phyloP scores from a whole-genome alignment of 1,284 basidiomycete species.

The Sutorius eximius region DNA sequence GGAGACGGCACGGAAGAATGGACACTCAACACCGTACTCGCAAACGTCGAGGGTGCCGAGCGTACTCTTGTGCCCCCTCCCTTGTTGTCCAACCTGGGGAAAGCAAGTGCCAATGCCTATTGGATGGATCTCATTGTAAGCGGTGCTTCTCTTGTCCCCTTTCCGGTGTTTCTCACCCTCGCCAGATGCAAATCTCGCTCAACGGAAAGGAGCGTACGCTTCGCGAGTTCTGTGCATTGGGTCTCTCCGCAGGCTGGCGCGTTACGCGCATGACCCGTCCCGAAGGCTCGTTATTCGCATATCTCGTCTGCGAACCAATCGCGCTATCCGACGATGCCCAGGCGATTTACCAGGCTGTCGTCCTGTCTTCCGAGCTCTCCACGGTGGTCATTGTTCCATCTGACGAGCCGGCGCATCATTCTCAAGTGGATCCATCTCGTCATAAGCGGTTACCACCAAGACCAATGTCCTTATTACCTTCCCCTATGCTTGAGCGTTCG shows the following conservation, averaged over 20 bases:
- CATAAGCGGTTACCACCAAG: slow-evolving; percentile 10
- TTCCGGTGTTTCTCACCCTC: slow-evolving; percentile 1
- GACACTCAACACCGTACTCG: slow-evolving; percentile 28
- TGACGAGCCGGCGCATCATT: slow-evolving; percentile 20
- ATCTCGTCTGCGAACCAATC: slow-evolving; percentile 63
- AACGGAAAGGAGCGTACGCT: slow-evolving; percentile 72
- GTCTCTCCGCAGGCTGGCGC: slow-evolving; percentile 66
- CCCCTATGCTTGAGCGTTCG: slow-evolving; percentile 27
- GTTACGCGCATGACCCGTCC: slow-evolving; percentile 57
- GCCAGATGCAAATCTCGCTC: slow-evolving; percentile 69
- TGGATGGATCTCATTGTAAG: slow-evolving; percentile 71
- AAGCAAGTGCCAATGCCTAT: slow-evolving; percentile 68
- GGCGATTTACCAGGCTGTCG: slow-evolving; percentile 23
- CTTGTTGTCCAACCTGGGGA: slow-evolving; percentile 66
- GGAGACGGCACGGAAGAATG: slow-evolving; percentile 19
- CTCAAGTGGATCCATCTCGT: slow-evolving; percentile 24
- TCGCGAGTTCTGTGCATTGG: slow-evolving; percentile 57
- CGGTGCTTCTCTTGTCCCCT: not conserved
- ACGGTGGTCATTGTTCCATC: slow-evolving; percentile 17
- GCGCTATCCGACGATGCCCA: slow-evolving; percentile 42
- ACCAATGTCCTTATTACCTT: slow-evolving; percentile 7
- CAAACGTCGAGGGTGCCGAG: slow-evolving; percentile 45
- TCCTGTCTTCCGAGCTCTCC: slow-evolving; percentile 22
- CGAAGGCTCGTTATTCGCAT: slow-evolving; percentile 62
- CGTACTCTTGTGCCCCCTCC: slow-evolving; percentile 50